Evolutionary conservation across 1,284 basidiomycete species (phyloP).

Genomic region (Malassezia furfur): DNA sequence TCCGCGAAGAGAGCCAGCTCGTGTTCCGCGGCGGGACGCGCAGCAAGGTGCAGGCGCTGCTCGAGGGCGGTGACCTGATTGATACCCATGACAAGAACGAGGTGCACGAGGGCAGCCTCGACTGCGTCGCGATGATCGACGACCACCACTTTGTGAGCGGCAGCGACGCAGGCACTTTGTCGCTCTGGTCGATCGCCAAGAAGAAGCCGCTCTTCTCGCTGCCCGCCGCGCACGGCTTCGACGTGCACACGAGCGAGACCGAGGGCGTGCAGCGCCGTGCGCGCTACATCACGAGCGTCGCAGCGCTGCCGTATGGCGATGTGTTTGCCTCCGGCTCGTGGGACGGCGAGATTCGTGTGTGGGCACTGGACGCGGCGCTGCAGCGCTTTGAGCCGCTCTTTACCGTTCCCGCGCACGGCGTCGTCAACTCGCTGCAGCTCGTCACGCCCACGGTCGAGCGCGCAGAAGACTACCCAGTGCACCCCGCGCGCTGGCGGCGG

Average conservation of each 20-base stretch:
- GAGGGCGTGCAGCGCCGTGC: slow-evolving; percentile 68
- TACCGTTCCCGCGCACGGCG: slow-evolving; percentile 61
- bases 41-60: slow-evolving; percentile 58
- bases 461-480: slow-evolving; percentile 15
- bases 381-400: slow-evolving; percentile 65
- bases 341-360: slow-evolving; percentile 77
- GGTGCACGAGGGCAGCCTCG: slow-evolving; percentile 74
- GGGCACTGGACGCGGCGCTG: slow-evolving; percentile 72
- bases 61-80: slow-evolving; percentile 66
- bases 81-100: slow-evolving; percentile 39
- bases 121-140: slow-evolving; percentile 87
- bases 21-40: slow-evolving; percentile 86
- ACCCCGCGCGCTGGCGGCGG: slow-evolving; percentile 16
- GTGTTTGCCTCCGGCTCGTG: slow-evolving; percentile 86
- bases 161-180: slow-evolving; percentile 79
- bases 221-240: slow-evolving; percentile 74
- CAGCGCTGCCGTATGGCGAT: slow-evolving; percentile 75
- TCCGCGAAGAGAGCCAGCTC: slow-evolving; percentile 86
- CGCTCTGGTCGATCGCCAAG: slow-evolving; percentile 82
- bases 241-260: slow-evolving; percentile 57
- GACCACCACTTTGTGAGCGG: slow-evolving; percentile 84
- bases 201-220: slow-evolving; percentile 88
- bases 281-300: slow-evolving; percentile 80
- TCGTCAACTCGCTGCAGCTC: slow-evolving; percentile 82
- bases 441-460: slow-evolving; percentile 49